Base-by-base conservation (phyloP, 306 rosid genomes). In the Prunus mira region DNA sequence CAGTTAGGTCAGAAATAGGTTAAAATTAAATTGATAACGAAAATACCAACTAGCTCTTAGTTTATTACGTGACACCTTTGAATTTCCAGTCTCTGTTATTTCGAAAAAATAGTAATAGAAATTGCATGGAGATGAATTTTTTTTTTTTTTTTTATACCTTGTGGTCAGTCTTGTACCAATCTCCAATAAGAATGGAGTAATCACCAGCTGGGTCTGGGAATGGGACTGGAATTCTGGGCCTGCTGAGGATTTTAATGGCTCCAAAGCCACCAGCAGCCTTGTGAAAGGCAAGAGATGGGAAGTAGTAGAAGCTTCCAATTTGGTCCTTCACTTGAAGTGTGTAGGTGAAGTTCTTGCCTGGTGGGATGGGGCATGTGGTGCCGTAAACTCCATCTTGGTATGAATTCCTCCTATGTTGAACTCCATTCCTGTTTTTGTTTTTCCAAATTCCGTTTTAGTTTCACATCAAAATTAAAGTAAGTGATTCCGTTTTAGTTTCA, bases 211-310 rank as follows among this genome's bases (percentile, higher is more conserved):
- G 98, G 1, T 85, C 93, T 4, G 97, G 93, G 75, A 95, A 95
- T 28, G 98, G 98, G 69, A 95, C 98, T 0, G 97, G 98, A 68
- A 95, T 92, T 27, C 76, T 82, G 12, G 98, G 97, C 69, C 98
- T 82, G 82, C 97, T 95, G 24, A 90, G 97, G 75, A 92, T 79
- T 83, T 85, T 94, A 67, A 94, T 85, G 24, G 78, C 80, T 0
- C 98, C 98, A 79, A 89, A 94, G 3, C 90, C 98, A 77, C 97
- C 98, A 24, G 96, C 96, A 19, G 98, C 97, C 49, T 94, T 94
- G 65, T 94, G 98, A 56, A 90, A 84, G 58, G 73, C 89, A 73
- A 90, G 90, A 78, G 98, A 94, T 49, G 98, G 98, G 79, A 90
- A 94, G 72, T 94, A 94, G 86, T 76, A 94, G 82, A 82, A 94